Evolutionary conservation across 2,329 filamentous ascomycete species (phyloP).

Genomic region (Trichoderma sp.): DNA sequence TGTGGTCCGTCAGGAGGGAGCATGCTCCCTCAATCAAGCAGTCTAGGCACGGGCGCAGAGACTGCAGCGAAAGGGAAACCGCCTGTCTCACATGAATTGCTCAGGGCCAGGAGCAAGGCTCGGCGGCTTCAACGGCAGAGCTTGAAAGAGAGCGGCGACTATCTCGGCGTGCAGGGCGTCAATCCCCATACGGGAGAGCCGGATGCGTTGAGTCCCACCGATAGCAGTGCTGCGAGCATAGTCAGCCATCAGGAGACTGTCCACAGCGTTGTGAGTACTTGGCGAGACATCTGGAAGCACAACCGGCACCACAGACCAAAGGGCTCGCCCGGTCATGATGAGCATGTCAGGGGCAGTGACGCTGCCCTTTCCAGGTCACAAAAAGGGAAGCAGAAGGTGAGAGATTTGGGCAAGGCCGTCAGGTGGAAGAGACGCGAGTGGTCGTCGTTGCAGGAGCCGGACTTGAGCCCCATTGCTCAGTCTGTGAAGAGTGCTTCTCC

Average conservation of each 20-base stretch:
- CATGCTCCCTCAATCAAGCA: neutral
- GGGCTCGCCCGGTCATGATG: slow-evolving; percentile 47
- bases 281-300: slow-evolving; percentile 41
- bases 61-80: neutral
- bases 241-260: slow-evolving; percentile 38
- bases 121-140: slow-evolving; percentile 47
- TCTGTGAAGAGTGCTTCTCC: slow-evolving; percentile 40
- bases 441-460: slow-evolving; percentile 55
- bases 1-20: neutral
- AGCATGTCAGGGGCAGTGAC: slow-evolving; percentile 34
- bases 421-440: slow-evolving; percentile 54
- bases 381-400: slow-evolving; percentile 45
- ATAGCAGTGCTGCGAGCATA: slow-evolving; percentile 47
- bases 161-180: slow-evolving; percentile 59
- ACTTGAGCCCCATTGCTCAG: slow-evolving; percentile 53
- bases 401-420: slow-evolving; percentile 38
- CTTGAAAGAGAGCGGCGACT: slow-evolving; percentile 60
- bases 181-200: slow-evolving; percentile 60
- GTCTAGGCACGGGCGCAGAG: neutral
- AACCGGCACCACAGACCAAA: slow-evolving; percentile 41
- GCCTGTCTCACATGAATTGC: neutral
- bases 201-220: slow-evolving; percentile 54
- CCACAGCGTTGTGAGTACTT: slow-evolving; percentile 37
- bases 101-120: slow-evolving; percentile 39
- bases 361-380: slow-evolving; percentile 50